Base-by-base conservation (phyloP, 2,329 filamentous ascomycete species). In the Penicillium sp. region DNA sequence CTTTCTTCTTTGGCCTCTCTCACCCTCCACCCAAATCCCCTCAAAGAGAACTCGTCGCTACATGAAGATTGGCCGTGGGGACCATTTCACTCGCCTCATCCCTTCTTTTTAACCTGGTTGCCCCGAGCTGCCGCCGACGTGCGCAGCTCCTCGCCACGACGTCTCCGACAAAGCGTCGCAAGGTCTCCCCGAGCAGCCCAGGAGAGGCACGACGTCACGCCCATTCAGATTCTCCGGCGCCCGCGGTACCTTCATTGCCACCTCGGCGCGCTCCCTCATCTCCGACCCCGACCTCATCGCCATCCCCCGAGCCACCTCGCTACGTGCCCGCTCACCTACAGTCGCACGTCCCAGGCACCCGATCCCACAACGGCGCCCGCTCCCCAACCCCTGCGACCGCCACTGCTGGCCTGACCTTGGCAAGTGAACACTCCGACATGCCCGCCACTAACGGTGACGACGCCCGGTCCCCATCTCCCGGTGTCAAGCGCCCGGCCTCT, bases 271-370 rank as follows among this genome's bases (percentile, higher is more conserved):
- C 19, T 56, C 64, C 56, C 26, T 63, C 61, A 14, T 65, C 66
- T 26, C 44, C 60, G 24, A 65, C 61, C 52, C 61, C 60, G 49
- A 64, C 61, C 54, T 65, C 67, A 37, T 70, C 71, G 43, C 21
- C 31, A 13, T 54, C 60, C 34, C 70, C 72, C 9, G n/a, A 29
- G 28, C 67, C 70, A 46, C 67, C 77, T 39, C 76, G 79, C 55
- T 83, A 79, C 67, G 75, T 85, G 51, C 82, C 82, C 56, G 78
- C 81, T 50, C 82, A 84, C 69, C 72, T 85, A 52, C 81, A 82
- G 67, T 76, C 79, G 69, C 80, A 82, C 67, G 75, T 81, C 50
- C 67, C 72, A 33, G 70, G 67, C 53, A 59, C 65, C 42, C 58
- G 59, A 57, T 64, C 61, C 36, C 75, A 66, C 65, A 42, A 42